Evolutionary conservation across 768 basidiomycete genomes (phyloP), one percentile per base, ranked within the genome.

Genomic region (Boletus fagicola): DNA sequence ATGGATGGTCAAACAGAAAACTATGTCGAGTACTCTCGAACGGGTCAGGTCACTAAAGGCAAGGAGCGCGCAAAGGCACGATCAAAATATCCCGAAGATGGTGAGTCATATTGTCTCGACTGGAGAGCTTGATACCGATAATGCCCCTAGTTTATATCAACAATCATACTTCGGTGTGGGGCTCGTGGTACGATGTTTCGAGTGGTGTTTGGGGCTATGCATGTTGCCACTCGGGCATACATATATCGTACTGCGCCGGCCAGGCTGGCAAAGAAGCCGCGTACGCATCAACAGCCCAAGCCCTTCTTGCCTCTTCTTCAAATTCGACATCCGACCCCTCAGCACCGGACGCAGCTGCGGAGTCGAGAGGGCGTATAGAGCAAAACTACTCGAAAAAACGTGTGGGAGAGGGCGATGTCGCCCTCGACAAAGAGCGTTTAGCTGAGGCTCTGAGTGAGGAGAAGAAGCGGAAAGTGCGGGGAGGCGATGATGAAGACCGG

Each of bases 151-250:
- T 94, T 8, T 87, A 83, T 64, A 76, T 90, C 66, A 95, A 94
- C 73, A 99, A 99, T 68, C 97, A 99, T 67, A 94, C 89, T 0
- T 78, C 85, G 5, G 87, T 98, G n/a, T 99, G 97, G 97, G 97
- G 97, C 45, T 99, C 97, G 44, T 98, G 87, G 86, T 98, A 91
- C 70, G 86, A 91, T 62, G 59, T 76, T 16, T 75, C 82, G 13
- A 79, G 81, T 3, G 83, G 86, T 15, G 68, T 77, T 57, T 99
- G 97, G 97, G 97, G 97, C 38, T 99, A 88, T 72, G 88, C 84
- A 28, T 99, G 97, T 72, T 99, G 97, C 68, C 95, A 97, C 68
- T 94, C 94, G 11, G 79, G 68, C 45, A 77, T 93, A 30, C 88
- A 93, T 65, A 76, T 90, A 49, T 95, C 95, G 18, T 98, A 98